Evolutionary conservation across 306 rosid genomes (phyloP), one percentile per base, ranked within the genome.

Genomic region (Casuarina cunninghamiana): DNA sequence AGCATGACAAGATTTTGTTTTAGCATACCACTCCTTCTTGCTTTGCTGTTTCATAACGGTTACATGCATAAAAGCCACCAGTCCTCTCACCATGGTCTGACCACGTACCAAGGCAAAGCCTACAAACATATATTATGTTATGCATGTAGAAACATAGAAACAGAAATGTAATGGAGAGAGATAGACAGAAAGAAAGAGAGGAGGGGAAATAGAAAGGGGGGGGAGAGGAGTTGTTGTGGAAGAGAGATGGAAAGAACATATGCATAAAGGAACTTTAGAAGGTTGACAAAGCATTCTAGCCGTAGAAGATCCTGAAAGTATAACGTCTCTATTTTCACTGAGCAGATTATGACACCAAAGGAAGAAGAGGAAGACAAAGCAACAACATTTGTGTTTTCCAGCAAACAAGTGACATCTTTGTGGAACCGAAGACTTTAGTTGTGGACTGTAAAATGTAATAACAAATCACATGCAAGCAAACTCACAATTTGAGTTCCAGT

Each of bases 51-150:
- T 93, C 98, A 69, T 93, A 93, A 63, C 98, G 96, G 79, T 93
- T 93, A 88, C 98, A 93, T 53, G 98, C 98, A 90, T 93, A 93
- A 83, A 93, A 93, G 3, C 98, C 98, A 74, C 97, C 98, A 1
- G 97, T 91, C 82, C 93, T 88, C 84, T 93, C 98, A 82, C 98
- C 97, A 85, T 93, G 98, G 62, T 93, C 98, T 5, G 92, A 83
- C 98, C 97, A 93, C 11, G 92, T 89, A 86, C 97, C 98, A 81
- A 93, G 90, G 81, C 98, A 93, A 61, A 91, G 91, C 98, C 98
- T 93, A 85, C 41, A 76, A 75, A 73, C 78, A 78, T 79, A 53
- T 35, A 79, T 61, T 48, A 65, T 53, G 16, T 43, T 26, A 26
- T 26, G 32, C 32, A 26, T 26, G 32, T 26, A 26, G 32, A 26